Evolutionary conservation across 1,284 basidiomycete genomes (phyloP).

Genomic region (Rhodotorula sp.): DNA sequence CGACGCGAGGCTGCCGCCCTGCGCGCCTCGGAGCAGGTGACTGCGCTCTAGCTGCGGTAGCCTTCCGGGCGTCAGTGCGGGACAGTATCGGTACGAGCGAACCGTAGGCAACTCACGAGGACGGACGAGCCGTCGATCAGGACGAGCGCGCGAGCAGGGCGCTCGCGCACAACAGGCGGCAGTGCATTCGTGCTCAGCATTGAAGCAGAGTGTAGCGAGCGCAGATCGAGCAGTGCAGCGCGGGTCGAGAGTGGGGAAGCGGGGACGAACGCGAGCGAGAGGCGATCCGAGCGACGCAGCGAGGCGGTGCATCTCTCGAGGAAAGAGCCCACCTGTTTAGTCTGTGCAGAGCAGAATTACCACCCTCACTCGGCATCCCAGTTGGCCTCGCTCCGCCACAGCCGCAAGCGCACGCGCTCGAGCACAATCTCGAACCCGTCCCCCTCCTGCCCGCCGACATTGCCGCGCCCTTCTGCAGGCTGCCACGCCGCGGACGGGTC

Average conservation of each 20-base stretch:
- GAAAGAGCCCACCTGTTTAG: not conserved
- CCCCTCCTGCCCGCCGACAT: conserved; percentile 30
- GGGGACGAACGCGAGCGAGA: not conserved
- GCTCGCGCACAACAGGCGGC: not conserved
- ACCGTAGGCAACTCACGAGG: not conserved
- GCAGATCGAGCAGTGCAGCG: not conserved
- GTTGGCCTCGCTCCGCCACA: conserved; percentile 41
- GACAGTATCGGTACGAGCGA: not conserved
- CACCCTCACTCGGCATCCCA: conserved; percentile 9
- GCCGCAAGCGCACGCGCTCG: conserved; percentile 40
- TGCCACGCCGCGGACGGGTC: conserved; percentile 60
- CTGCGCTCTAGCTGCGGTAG: conserved; percentile 2
- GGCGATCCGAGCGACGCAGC: not conserved
- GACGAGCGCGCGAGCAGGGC: conserved; percentile 1
- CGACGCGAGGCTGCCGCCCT: conserved; percentile 18
- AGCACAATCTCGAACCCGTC: conserved; percentile 44
- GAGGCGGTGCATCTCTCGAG: not conserved
- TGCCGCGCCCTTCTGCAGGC: conserved; percentile 51
- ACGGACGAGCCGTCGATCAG: conserved; percentile 10
- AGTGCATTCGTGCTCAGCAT: not conserved
- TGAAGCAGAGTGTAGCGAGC: not conserved
- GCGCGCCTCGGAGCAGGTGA: not conserved
- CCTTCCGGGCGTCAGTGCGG: not conserved
- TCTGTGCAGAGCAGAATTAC: not conserved
- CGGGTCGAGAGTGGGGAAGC: not conserved